A percentile compares a stretch with the other conserved stretches of the same genome.
Conservation (phyloP, 2,329 filamentous ascomycete species). For the Fusarium incarnatum region DNA sequence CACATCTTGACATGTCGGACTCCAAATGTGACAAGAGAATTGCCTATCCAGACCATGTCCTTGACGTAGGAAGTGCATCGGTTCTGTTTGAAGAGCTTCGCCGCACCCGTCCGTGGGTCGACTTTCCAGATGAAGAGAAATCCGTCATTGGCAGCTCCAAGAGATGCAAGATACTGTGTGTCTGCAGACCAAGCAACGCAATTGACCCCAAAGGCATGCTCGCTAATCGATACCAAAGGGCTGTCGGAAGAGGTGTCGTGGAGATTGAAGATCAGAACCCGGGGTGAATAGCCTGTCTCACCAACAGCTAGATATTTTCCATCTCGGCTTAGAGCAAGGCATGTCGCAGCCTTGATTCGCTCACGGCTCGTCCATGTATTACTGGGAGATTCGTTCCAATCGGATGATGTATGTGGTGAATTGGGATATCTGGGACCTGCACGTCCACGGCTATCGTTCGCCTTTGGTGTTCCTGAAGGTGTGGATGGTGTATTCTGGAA, state of each 20-base stretch:
- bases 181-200: constrained; percentile 91
- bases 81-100: constrained; percentile 84
- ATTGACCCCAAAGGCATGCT: constrained; percentile 90
- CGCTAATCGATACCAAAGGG: constrained; percentile 85
- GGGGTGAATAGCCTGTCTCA: constrained; percentile 93
- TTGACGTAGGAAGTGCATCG: constrained; percentile 90
- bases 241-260: constrained; percentile 82
- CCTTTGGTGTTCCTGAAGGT: constrained; percentile 67
- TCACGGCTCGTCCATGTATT: constrained; percentile 91
- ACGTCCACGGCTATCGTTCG: constrained; percentile 72
- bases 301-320: constrained; percentile 90
- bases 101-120: constrained; percentile 82
- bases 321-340: constrained; percentile 87
- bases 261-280: constrained; percentile 90
- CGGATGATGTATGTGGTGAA: constrained; percentile 58
- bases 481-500: constrained; percentile 63
- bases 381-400: constrained; percentile 73
- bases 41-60: constrained; percentile 92
- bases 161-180: constrained; percentile 85
- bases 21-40: constrained; percentile 84
- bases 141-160: constrained; percentile 91
- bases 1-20: constrained; percentile 94
- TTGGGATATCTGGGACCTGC: constrained; percentile 61
- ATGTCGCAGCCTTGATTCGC: constrained; percentile 93
- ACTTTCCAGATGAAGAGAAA: constrained; percentile 93